These are phyloP conservation scores for Barbatosphaeria neglecta DNA, from an alignment of 495 filamentous ascomycete species.

Conservation along the genomic window DNA sequence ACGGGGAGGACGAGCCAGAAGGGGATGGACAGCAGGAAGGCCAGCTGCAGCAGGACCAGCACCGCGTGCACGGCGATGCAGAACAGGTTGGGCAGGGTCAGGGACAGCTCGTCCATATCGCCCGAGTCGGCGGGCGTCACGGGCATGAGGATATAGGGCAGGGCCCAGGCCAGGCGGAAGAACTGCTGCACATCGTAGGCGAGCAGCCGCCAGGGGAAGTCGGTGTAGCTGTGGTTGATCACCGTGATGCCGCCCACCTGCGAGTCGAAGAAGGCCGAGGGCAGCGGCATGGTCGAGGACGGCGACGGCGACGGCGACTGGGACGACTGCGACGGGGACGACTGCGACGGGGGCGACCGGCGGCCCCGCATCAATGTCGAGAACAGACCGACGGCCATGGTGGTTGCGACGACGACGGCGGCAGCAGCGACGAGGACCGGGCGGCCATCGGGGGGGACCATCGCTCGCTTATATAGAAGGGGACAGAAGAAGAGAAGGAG, in stretches of 20 bases:
- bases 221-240: conserved; percentile 48
- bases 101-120: conserved; percentile 47
- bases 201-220: conserved; percentile 43
- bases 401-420: not conserved
- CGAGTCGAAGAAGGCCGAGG: conserved; percentile 32
- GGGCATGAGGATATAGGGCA: conserved; percentile 44
- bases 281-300: conserved; percentile 1
- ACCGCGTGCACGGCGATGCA: conserved; percentile 39
- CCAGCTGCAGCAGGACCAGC: conserved; percentile 38
- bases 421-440: no score
- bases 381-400: not conserved
- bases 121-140: conserved; percentile 35
- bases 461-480: no score
- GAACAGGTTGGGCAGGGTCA: conserved; percentile 34
- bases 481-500: no score
- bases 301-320: no score
- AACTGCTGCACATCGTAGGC: conserved; percentile 43
- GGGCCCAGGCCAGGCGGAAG: conserved; percentile 33
- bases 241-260: conserved; percentile 37
- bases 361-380: no score
- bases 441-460: no score
- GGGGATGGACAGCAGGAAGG: conserved; percentile 38
- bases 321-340: no score
- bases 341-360: no score
- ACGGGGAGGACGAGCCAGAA: conserved; percentile 35